Evolutionary conservation across 768 basidiomycete species (phyloP).

Genomic region (Trametes villosa): DNA sequence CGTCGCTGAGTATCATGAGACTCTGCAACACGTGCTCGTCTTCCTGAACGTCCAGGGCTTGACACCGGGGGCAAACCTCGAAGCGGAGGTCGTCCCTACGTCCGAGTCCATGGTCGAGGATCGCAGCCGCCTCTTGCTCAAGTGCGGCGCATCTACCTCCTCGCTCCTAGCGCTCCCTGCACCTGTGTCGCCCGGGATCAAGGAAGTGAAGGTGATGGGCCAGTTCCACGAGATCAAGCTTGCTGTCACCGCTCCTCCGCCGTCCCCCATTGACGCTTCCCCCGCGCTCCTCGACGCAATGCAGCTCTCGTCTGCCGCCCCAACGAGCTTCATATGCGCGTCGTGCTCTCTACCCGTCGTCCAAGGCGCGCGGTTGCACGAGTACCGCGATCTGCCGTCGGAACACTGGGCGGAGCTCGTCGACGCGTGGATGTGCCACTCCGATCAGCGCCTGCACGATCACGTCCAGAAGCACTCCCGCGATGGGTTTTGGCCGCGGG

Average conservation of each 20-base stretch:
- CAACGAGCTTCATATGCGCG: constrained; percentile 74
- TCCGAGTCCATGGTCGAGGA: constrained; percentile 11
- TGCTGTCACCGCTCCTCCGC: constrained; percentile 34
- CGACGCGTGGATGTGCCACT: constrained; percentile 98
- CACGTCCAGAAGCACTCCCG: constrained; percentile 61
- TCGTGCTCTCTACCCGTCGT: constrained; percentile 78
- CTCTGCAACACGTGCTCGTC: constrained; percentile 76
- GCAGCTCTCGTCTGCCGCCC: constrained; percentile 57
- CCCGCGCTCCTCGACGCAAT: constrained; percentile 69
- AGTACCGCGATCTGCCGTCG: constrained; percentile 87
- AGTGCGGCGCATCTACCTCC: constrained; percentile 60
- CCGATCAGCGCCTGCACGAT: constrained; percentile 82
- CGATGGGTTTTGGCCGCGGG: constrained; percentile 79
- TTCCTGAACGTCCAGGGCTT: constrained; percentile 64
- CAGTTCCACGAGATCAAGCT: constrained; percentile 77
- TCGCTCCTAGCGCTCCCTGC: constrained; percentile 42
- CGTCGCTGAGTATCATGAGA: constrained; percentile 84
- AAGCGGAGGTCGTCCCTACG: constrained; percentile 64
- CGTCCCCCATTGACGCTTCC: constrained; percentile 36
- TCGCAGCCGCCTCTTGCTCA: constrained; percentile 67
- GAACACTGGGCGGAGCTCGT: constrained; percentile 98
- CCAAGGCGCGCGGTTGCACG: constrained; percentile 49
- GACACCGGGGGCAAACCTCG: constrained; percentile 54
- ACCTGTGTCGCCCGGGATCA: constrained; percentile 67
- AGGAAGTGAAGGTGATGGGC: constrained; percentile 58